Percentiles rank a stretch among this genome's conserved stretches.
Evolutionary conservation across 495 filamentous ascomycete species (phyloP).

Genomic region (Echria macrotheca): DNA sequence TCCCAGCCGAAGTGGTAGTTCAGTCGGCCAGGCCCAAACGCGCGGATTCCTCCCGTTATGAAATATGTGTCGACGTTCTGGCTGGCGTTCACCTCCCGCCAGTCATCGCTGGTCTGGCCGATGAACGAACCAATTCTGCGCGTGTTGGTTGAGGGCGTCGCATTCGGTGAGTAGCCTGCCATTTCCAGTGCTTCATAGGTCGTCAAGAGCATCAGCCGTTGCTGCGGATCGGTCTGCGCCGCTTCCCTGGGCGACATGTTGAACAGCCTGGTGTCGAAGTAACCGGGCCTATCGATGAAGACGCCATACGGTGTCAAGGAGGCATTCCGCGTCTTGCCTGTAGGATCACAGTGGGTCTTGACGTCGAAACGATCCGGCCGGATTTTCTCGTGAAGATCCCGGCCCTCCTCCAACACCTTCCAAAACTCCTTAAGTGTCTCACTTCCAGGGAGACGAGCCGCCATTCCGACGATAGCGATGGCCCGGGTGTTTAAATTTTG

Average conservation of each 20-base stretch:
- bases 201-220: conserved; percentile 66
- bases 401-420: conserved; percentile 56
- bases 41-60: conserved; percentile 70
- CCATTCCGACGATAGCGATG: conserved; percentile 62
- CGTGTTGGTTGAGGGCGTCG: conserved; percentile 67
- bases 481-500: neutral
- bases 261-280: conserved; percentile 77
- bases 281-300: conserved; percentile 68
- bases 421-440: conserved; percentile 54
- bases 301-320: conserved; percentile 68
- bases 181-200: conserved; percentile 82
- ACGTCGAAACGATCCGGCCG: conserved; percentile 66
- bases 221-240: conserved; percentile 71
- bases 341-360: conserved; percentile 62
- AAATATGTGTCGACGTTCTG: conserved; percentile 79
- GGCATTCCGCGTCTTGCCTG: conserved; percentile 62
- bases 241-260: conserved; percentile 85
- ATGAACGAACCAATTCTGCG: conserved; percentile 79
- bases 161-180: conserved; percentile 69
- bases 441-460: conserved; percentile 57
- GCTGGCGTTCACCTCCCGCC: conserved; percentile 68
- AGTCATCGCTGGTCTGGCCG: conserved; percentile 77
- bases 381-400: conserved; percentile 44
- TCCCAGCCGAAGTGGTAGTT: conserved; percentile 40
- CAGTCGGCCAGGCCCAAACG: conserved; percentile 52